phyloP scores from a whole-genome alignment of 108 stramenopile genomes.

The Nitzschia sp. region DNA sequence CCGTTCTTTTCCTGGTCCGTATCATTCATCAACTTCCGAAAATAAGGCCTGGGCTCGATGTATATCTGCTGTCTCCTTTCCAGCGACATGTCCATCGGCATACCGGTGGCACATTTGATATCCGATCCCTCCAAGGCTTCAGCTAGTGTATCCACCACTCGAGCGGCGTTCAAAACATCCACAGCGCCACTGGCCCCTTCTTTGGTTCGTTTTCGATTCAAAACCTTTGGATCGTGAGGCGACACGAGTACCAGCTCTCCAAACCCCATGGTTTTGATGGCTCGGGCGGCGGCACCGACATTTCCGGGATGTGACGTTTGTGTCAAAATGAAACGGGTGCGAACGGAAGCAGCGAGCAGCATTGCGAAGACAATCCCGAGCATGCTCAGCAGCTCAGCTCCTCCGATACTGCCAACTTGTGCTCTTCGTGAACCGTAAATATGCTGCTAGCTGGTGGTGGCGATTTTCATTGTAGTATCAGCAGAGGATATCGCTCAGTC shows the following conservation, averaged over 20 bases:
- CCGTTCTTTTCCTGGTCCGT: background rate
- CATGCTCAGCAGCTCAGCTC: too few relatives aligned
- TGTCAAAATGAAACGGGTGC: slow-evolving; percentile 56
- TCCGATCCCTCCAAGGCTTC: slow-evolving; percentile 44
- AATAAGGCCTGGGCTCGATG: slow-evolving; percentile 45
- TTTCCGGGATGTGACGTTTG: slow-evolving; percentile 57
- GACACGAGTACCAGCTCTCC: slow-evolving; percentile 45
- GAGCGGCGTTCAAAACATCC: slow-evolving; percentile 47
- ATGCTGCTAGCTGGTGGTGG: too few relatives aligned
- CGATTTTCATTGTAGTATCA: too few relatives aligned
- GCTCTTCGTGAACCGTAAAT: too few relatives aligned
- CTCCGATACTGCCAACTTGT: too few relatives aligned
- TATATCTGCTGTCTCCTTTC: slow-evolving; percentile 28
- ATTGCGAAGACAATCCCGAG: too few relatives aligned
- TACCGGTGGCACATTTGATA: slow-evolving; percentile 61
- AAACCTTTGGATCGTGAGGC: slow-evolving; percentile 48
- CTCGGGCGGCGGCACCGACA: slow-evolving; percentile 63
- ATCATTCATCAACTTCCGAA: slow-evolving; percentile 26
- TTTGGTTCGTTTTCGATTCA: slow-evolving; percentile 38
- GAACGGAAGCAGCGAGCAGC: background rate
- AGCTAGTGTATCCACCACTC: slow-evolving; percentile 27
- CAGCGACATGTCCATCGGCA: slow-evolving; percentile 63
- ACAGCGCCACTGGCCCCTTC: slow-evolving; percentile 59
- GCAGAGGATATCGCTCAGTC: too few relatives aligned
- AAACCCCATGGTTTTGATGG: slow-evolving; percentile 67